Evolutionary conservation across 257 asterid species (phyloP).

Genomic region (Solanum lycopersicoides): DNA sequence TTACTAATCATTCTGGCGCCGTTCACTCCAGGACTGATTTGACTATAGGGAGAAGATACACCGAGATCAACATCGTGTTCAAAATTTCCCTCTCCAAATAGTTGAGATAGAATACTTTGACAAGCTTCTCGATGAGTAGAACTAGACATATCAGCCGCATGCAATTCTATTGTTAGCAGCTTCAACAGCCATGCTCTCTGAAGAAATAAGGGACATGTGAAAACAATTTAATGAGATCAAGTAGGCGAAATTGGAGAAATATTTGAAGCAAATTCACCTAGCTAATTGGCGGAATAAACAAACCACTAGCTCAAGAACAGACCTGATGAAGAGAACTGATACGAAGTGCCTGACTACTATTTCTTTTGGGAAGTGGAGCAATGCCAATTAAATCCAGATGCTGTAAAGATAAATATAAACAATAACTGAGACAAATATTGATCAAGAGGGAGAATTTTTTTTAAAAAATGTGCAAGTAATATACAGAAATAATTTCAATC

Average conservation of each 20-base stretch:
- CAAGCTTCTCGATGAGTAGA: constrained; percentile 72
- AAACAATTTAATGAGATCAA: background rate
- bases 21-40: constrained; percentile 22
- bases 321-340: constrained; percentile 98
- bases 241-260: background rate
- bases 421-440: background rate
- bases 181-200: constrained; percentile 97
- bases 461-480: background rate
- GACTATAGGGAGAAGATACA: constrained; percentile 19
- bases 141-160: constrained; percentile 60
- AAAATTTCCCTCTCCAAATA: constrained; percentile 47
- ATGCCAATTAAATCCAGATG: constrained; percentile 72
- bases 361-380: constrained; percentile 77
- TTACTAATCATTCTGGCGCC: constrained; percentile 41
- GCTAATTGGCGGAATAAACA: background rate
- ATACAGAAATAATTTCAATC: background rate
- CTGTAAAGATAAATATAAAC: constrained; percentile 19
- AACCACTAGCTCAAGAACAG: constrained; percentile 3
- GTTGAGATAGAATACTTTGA: constrained; percentile 57
- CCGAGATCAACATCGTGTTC: constrained; percentile 31
- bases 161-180: constrained; percentile 81
- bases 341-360: constrained; percentile 58
- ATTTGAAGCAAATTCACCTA: background rate
- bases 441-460: background rate
- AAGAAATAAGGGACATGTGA: constrained; percentile 7